Conservation (phyloP, 2,329 filamentous ascomycete species). For the Aspergillus chevalieri region DNA sequence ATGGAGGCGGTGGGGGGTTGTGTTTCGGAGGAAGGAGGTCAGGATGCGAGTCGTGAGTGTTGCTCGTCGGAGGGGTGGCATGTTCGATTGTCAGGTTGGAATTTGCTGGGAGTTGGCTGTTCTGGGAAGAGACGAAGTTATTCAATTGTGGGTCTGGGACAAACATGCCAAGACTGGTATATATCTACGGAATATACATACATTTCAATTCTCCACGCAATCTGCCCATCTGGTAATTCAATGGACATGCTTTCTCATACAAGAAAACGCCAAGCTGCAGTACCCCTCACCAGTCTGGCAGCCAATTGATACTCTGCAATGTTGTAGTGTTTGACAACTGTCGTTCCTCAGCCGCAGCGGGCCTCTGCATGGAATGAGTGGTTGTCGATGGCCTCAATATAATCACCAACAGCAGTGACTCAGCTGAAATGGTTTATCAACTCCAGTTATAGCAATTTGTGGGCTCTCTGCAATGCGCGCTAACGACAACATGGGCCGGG, state of each 20-base stretch:
- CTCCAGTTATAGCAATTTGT: not conserved
- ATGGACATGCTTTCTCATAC: too few relatives aligned
- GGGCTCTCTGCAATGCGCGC: not conserved
- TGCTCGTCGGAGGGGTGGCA: conserved; percentile 4
- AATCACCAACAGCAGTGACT: not conserved
- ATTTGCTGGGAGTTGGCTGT: not conserved
- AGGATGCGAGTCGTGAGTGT: conserved; percentile 2
- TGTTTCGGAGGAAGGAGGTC: conserved; percentile 3
- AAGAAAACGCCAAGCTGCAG: too few relatives aligned
- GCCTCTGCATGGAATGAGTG: not conserved
- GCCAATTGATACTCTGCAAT: too few relatives aligned
- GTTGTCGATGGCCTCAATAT: not conserved
- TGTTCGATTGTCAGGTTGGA: not conserved
- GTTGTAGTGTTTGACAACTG: too few relatives aligned
- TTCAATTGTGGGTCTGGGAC: not conserved
- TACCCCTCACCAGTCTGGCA: too few relatives aligned
- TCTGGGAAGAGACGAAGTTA: conserved; percentile 2
- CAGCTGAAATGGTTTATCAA: not conserved
- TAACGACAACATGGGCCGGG: not conserved
- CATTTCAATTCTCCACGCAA: too few relatives aligned
- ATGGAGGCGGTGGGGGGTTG: conserved; percentile 17
- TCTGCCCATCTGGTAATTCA: too few relatives aligned
- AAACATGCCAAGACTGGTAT: conserved; percentile 13
- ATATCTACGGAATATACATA: too few relatives aligned
- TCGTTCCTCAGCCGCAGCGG: not conserved